Conservation (phyloP, 257 asterid species). For the Capsicum chinense region DNA sequence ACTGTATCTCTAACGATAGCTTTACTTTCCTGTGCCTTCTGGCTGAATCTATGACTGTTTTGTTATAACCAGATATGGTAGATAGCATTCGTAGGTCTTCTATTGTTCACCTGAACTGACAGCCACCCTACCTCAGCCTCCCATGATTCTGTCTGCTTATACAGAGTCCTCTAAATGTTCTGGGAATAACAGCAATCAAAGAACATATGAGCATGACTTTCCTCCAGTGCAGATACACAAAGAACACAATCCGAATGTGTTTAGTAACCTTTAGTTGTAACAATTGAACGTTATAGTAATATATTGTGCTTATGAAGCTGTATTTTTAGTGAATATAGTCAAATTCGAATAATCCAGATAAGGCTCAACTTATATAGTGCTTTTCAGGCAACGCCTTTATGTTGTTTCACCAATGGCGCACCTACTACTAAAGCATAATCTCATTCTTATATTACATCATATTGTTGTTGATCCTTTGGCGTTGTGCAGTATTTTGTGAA, state of each 20-base stretch:
- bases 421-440: background rate
- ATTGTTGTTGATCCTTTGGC: constrained; percentile 2
- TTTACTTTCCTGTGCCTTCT: background rate
- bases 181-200: background rate
- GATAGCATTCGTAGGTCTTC: constrained; percentile 5
- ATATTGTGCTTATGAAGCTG: constrained; percentile 12
- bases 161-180: background rate
- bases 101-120: constrained; percentile 18
- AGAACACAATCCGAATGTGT: constrained; percentile 20
- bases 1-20: background rate
- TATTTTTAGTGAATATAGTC: background rate
- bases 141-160: background rate
- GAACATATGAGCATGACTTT: background rate
- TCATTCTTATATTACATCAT: background rate
- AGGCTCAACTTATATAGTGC: background rate
- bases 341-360: background rate
- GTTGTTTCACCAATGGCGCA: background rate
- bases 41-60: background rate
- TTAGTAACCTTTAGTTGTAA: background rate
- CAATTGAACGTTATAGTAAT: constrained; percentile 14
- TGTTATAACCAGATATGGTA: background rate
- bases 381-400: background rate
- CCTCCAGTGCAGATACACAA: constrained; percentile 2
- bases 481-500: constrained; percentile 11
- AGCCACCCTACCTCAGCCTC: background rate